Base-by-base conservation (phyloP, 768 basidiomycete genomes). In the Mycena galopus region DNA sequence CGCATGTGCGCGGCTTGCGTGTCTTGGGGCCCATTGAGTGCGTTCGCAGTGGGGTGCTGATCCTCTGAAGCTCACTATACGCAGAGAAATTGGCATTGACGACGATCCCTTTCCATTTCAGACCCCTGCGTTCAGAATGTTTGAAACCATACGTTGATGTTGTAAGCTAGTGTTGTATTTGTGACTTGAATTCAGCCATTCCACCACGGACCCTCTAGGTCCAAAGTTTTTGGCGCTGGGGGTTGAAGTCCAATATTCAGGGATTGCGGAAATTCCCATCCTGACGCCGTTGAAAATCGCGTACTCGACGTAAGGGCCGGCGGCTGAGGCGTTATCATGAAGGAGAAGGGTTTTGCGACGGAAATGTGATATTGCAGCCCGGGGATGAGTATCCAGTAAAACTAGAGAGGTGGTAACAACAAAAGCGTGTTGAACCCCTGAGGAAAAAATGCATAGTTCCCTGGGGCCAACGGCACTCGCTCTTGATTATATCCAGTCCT, bases 1-100 rank as follows among this genome's bases (percentile, higher is more conserved):
- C 98, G 11, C 98, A 99, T 83, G 94, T 99, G 21, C 91, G 98
- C 16, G 97, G 97, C 4, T 82, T 99, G 47, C 91, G 88, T 39
- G 88, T 98, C n/a, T 89, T 96, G 65, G 97, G 96, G 0, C 94
- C 96, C 3, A 81, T 91, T 9, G 93, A 93, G 97, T 97, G 79
- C 64, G 81, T 78, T 58, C 11, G 35, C 27, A n/a, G 64, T 60
- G 19, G 55, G 29, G 1, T 62, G 2, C 53, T n/a, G 21, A 29
- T 56, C 44, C 51, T 44, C 30, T 75, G 37, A 72, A 37, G 32
- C 33, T 65, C 50, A 72, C 29, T 17, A 3, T 29, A 21, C 72
- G 53, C 66, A 88, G 87, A 78, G 88, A 89, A 32, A 78, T 79
- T n/a, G 80, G 82, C 12, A 77, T 85, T 29, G 86, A 91, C 62